A percentile compares a stretch with the other conserved stretches of the same genome.
Conservation (phyloP, 2,329 filamentous ascomycete genomes). For the Trichoderma afroharzianum region DNA sequence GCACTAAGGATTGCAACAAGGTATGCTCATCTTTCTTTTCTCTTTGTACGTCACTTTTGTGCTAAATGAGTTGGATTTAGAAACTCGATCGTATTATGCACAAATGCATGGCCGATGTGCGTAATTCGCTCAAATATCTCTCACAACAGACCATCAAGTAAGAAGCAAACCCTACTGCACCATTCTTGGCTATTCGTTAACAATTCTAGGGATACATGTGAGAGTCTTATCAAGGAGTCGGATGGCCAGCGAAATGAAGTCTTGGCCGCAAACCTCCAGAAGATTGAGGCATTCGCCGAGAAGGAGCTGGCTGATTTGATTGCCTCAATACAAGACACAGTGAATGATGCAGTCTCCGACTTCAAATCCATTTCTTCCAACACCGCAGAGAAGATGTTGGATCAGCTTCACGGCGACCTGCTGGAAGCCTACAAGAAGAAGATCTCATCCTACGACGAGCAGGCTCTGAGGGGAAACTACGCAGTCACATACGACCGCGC, state of each 20-base stretch:
- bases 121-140: slow-evolving; percentile 3
- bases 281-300: slow-evolving; percentile 12
- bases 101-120: neutral
- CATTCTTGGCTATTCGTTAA: neutral
- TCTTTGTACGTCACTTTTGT: no score
- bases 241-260: slow-evolving; percentile 5
- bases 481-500: slow-evolving; percentile 13
- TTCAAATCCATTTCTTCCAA: slow-evolving; percentile 6
- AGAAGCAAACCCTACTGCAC: neutral
- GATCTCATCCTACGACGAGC: slow-evolving; percentile 8
- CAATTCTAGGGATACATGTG: neutral
- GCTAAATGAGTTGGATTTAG: neutral
- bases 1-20: slow-evolving; percentile 14
- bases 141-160: slow-evolving; percentile 4
- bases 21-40: neutral
- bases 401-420: slow-evolving; percentile 6
- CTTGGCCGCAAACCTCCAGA: slow-evolving; percentile 6
- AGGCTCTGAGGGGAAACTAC: slow-evolving; percentile 7
- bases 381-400: neutral
- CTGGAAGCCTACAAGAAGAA: slow-evolving; percentile 13
- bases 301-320: slow-evolving; percentile 4
- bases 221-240: slow-evolving; percentile 5
- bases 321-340: neutral
- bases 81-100: slow-evolving; percentile 10
- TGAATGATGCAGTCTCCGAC: neutral